These are phyloP conservation scores for Vitis hybrid DNA, from an alignment of 177 flowering plant genomes.

Conservation along the genomic window DNA sequence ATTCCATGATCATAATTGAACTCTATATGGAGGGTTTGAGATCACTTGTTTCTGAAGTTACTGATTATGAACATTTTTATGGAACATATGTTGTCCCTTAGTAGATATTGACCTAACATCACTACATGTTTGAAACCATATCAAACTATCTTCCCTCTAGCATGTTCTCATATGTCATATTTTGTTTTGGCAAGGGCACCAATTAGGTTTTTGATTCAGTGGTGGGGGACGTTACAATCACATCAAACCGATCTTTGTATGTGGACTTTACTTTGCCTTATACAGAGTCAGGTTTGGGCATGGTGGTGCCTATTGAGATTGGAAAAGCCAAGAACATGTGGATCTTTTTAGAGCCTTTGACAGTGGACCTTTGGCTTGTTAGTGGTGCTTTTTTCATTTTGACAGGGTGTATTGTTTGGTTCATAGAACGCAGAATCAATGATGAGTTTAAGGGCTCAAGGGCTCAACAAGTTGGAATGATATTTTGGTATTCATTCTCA, in stretches of 20 bases:
- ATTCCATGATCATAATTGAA: no score
- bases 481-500: constrained; percentile 11
- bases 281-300: constrained; percentile 17
- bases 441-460: no score
- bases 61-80: no score
- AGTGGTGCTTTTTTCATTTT: background rate
- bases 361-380: constrained; percentile 13
- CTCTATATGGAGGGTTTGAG: no score
- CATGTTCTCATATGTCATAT: no score
- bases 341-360: constrained; percentile 20
- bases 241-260: constrained; percentile 11
- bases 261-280: constrained; percentile 24
- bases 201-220: constrained; percentile 3
- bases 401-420: constrained; percentile 7
- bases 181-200: no score
- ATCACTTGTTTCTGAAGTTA: no score
- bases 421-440: background rate
- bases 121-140: no score
- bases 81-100: no score
- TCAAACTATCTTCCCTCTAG: no score
- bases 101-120: no score
- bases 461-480: background rate
- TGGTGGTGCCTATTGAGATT: constrained; percentile 2
- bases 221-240: constrained; percentile 19
- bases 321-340: background rate